Evolutionary conservation across 495 filamentous ascomycete species (phyloP).

Genomic region (Cenococcum geophilum): DNA sequence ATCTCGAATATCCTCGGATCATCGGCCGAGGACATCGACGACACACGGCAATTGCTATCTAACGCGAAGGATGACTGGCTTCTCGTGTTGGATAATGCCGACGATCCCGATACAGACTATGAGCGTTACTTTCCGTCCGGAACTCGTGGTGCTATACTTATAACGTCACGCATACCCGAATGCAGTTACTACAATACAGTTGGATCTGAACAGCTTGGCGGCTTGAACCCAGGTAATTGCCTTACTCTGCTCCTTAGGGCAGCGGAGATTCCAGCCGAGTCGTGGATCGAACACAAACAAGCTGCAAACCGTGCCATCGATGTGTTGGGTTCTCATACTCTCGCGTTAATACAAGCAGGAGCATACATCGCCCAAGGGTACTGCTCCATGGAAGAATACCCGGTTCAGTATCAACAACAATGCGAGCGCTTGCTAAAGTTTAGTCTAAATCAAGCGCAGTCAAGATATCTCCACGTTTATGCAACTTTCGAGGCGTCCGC

Average conservation of each 20-base stretch:
- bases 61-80: slow-evolving; percentile 18
- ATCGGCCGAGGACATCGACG: slow-evolving; percentile 10
- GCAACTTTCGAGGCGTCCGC: slow-evolving; percentile 27
- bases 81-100: slow-evolving; percentile 25
- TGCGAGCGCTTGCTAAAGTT: slow-evolving; percentile 18
- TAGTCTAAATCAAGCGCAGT: slow-evolving; percentile 16
- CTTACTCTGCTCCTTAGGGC: slow-evolving; percentile 16
- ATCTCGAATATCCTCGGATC: slow-evolving; percentile 11
- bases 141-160: slow-evolving; percentile 13
- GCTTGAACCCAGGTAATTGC: slow-evolving; percentile 5
- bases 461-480: slow-evolving; percentile 25
- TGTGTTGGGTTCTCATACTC: slow-evolving; percentile 20
- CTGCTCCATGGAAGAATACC: slow-evolving; percentile 19
- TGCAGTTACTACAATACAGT: slow-evolving; percentile 15
- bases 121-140: slow-evolving; percentile 21
- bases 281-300: background rate
- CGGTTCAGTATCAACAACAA: slow-evolving; percentile 13
- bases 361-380: slow-evolving; percentile 22
- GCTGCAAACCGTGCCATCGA: slow-evolving; percentile 12
- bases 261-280: background rate
- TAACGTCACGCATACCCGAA: slow-evolving; percentile 18
- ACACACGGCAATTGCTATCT: slow-evolving; percentile 11
- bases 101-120: slow-evolving; percentile 26
- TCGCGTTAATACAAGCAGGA: slow-evolving; percentile 30
- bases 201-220: slow-evolving; percentile 8